A percentile compares a stretch with the other conserved stretches of the same genome.
These are phyloP conservation scores for Psilocybe sp. DNA, from an alignment of 768 basidiomycete species.

Conservation along the genomic window DNA sequence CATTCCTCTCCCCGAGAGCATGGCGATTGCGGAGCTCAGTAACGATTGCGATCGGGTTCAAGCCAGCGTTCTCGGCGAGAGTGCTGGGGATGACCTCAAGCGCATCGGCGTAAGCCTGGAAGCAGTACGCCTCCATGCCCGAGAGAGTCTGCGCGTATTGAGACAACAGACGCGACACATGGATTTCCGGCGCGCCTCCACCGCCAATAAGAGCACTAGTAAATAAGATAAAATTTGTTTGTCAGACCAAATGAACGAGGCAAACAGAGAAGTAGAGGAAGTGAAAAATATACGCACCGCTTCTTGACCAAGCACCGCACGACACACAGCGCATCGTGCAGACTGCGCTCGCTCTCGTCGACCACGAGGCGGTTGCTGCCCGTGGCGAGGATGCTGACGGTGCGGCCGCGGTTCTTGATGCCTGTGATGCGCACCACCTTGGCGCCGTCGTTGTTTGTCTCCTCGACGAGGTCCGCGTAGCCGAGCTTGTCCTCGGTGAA, in stretches of 20 bases:
- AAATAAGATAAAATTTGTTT: background rate
- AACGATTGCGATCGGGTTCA: conserved; percentile 97
- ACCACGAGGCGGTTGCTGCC: conserved; percentile 90
- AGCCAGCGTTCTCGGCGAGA: conserved; percentile 95
- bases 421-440: conserved; percentile 95
- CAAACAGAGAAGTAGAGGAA: background rate
- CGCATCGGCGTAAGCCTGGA: conserved; percentile 97
- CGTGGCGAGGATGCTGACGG: conserved; percentile 93
- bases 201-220: conserved; percentile 86
- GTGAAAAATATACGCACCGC: conserved; percentile 58
- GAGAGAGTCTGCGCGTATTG: conserved; percentile 91
- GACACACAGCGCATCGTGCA: conserved; percentile 99
- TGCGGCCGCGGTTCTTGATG: conserved; percentile 90
- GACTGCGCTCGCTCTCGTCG: conserved; percentile 94
- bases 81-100: conserved; percentile 98
- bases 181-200: conserved; percentile 97
- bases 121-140: conserved; percentile 99
- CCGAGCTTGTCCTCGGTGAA: conserved; percentile 98
- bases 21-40: conserved; percentile 97
- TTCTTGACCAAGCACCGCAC: conserved; percentile 98
- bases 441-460: conserved; percentile 73
- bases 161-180: conserved; percentile 87
- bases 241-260: background rate
- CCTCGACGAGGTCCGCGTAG: conserved; percentile 93
- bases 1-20: conserved; percentile 89